phyloP scores from a whole-genome alignment of 805 yeast species.

The Saccharomyces jurei region DNA sequence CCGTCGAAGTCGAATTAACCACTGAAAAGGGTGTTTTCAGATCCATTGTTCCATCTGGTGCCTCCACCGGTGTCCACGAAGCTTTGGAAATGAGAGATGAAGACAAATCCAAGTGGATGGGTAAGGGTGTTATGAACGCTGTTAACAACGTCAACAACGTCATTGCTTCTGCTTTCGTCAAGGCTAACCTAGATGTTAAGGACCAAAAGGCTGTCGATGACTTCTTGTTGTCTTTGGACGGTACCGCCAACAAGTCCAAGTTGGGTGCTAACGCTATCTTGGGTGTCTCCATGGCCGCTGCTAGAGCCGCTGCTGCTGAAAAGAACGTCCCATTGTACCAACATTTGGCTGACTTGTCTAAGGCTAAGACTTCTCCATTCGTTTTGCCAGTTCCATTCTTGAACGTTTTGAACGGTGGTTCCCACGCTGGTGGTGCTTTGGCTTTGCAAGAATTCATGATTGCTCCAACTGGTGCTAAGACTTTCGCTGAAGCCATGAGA shows the following conservation, averaged over 20 bases:
- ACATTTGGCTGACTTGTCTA: conserved; percentile 78
- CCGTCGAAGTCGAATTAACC: conserved; percentile 95
- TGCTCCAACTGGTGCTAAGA: conserved; percentile 85
- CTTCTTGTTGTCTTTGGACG: conserved; percentile 81
- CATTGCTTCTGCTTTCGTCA: conserved; percentile 89
- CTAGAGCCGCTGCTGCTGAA: conserved; percentile 97
- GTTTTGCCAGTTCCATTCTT: conserved; percentile 99
- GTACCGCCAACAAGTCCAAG: conserved; percentile 95
- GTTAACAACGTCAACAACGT: conserved; percentile 90
- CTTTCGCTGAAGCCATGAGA: conserved; percentile 93
- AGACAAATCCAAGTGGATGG: conserved; percentile 95
- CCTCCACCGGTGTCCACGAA: conserved; percentile 98
- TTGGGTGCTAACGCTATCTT: conserved; percentile 97
- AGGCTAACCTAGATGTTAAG: conserved; percentile 72
- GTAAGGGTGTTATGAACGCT: conserved; percentile 97
- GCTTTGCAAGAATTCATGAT: conserved; percentile 99
- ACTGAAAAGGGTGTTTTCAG: conserved; percentile 92
- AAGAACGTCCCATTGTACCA: conserved; percentile 87
- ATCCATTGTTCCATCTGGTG: conserved; percentile 98
- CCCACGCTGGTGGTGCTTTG: conserved; percentile 98
- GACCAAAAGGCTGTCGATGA: conserved; percentile 84
- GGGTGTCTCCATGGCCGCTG: conserved; percentile 95
- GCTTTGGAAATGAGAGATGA: conserved; percentile 98
- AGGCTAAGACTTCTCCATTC: conserved; percentile 63
- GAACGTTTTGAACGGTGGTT: conserved; percentile 98